phyloP scores from a whole-genome alignment of 805 yeast genomes.

The Naumovozyma dairenensis region DNA sequence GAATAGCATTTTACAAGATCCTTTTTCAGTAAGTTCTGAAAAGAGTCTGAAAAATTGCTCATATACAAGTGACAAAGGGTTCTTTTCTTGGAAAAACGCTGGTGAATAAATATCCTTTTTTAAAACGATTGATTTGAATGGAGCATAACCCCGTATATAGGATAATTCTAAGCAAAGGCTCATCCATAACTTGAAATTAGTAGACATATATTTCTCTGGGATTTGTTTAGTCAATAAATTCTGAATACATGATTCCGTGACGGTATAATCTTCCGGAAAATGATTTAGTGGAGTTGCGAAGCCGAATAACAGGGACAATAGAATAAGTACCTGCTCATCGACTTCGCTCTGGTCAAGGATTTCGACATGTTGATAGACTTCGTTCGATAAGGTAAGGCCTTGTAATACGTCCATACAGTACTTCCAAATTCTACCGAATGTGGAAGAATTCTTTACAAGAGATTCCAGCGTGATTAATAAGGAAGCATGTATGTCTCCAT shows the following conservation, averaged over 20 bases:
- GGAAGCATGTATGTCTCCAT: background rate
- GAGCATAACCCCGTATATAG: no score
- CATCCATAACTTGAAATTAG: constrained; percentile 12
- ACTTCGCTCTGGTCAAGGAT: constrained; percentile 5
- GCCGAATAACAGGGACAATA: constrained; percentile 14
- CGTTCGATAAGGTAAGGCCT: constrained; percentile 4
- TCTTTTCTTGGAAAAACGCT: no score
- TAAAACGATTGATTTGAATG: no score
- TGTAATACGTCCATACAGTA: constrained; percentile 10
- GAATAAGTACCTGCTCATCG: constrained; percentile 4
- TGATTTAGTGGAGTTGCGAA: constrained; percentile 6
- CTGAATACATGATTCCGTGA: constrained; percentile 2
- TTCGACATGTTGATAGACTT: constrained; percentile 9
- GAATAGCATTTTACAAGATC: no score
- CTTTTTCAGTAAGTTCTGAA: no score
- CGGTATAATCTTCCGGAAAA: background rate
- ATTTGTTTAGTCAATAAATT: constrained; percentile 5
- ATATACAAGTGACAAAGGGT: no score
- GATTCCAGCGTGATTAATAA: background rate
- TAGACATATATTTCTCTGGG: constrained; percentile 5
- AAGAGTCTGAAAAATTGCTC: no score
- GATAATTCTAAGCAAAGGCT: constrained; percentile 9
- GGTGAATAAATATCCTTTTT: no score
- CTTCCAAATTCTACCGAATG: constrained; percentile 5
- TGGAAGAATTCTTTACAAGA: background rate